Base-by-base conservation (phyloP, 2,329 filamentous ascomycete genomes). In the Drechslera avenae region DNA sequence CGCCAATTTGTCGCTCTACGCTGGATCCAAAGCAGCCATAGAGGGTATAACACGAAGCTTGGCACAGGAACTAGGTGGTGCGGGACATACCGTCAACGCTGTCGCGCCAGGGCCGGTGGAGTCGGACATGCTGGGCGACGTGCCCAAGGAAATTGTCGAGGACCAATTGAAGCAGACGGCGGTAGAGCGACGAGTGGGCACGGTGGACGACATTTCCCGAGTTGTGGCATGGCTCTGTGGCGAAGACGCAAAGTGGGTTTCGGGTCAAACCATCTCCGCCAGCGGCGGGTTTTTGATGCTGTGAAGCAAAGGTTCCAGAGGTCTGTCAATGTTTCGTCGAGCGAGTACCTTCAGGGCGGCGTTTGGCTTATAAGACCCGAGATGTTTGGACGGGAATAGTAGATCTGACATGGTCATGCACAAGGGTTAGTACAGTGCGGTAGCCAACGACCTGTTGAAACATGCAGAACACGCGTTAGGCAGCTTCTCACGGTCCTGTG, bases 81-180 rank as follows among this genome's bases (percentile, higher is more conserved):
- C 78, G 50, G 83, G 84, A 0, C 82, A 82, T 50, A 86, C 84
- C 0, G 84, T 85, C 19, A 88, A 87, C 57, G 76, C 78, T 0
- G 79, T 87, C 2, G 80, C 79, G 16, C 83, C 84, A 0, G 85
- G 85, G 0, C 83, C 84, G 0, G 80, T 85, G 5, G 70, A 80
- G 68, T 85, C 77, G 23, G 82, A 84, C 6, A 79, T 87, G 78
- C 63, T 86, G 18, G 78, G 79, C 13, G 75, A 79, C 13, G 79
- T 84, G 10, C 78, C 79, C 0, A 63, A 73, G 45, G 77, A 79
- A 0, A 71, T 83, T 10, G 70, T 83, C 2, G 75, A 79, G 23
- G 71, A 75, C 60, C 79, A 84, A 67, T 78, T 75, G 69, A 71
- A 74, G 52, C 68, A 70, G 16, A 87, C 83, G 5, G 77, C 81